A percentile compares a stretch with the other conserved stretches of the same genome.
These are phyloP conservation scores for Kodamaea fukazawae DNA, from an alignment of 805 yeast genomes.

Conservation along the genomic window DNA sequence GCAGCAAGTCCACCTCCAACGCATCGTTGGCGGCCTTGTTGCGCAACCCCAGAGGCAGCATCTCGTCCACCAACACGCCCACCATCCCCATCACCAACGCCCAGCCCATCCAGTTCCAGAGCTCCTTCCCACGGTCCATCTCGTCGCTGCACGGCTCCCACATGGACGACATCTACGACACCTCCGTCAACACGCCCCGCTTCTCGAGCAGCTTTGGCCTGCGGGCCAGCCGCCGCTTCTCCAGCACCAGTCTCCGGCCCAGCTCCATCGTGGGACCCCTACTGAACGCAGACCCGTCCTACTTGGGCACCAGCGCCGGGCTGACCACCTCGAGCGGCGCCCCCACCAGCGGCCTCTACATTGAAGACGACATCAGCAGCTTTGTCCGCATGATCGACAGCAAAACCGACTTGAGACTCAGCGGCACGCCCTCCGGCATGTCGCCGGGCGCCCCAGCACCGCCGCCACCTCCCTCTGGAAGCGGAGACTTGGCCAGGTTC, in stretches of 20 bases:
- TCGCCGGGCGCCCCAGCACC: constrained; percentile 13
- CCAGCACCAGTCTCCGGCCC: constrained; percentile 31
- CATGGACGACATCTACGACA: constrained; percentile 30
- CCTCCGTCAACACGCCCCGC: constrained; percentile 47
- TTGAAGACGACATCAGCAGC: constrained; percentile 62
- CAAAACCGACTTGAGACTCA: constrained; percentile 47
- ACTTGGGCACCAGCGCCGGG: constrained; percentile 35
- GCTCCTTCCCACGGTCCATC: constrained; percentile 34
- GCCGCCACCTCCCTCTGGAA: constrained; percentile 11
- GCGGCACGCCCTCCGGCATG: constrained; percentile 10
- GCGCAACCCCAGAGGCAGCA: constrained; percentile 47
- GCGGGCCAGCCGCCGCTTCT: constrained; percentile 51
- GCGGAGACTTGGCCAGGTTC: constrained; percentile 45
- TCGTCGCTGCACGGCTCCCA: constrained; percentile 42
- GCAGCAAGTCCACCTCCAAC: constrained; percentile 48
- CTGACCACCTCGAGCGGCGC: constrained; percentile 32
- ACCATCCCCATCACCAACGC: constrained; percentile 22
- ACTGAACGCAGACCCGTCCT: constrained; percentile 16
- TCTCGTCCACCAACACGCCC: constrained; percentile 33
- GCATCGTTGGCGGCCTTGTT: constrained; percentile 54
- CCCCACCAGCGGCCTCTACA: constrained; percentile 42
- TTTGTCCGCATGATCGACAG: constrained; percentile 71
- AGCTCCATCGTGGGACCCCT: constrained; percentile 13
- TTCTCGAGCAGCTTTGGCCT: constrained; percentile 74
- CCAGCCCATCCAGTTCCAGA: constrained; percentile 8